phyloP scores from a whole-genome alignment of 768 basidiomycete species.

The Trametopsis cervina region DNA sequence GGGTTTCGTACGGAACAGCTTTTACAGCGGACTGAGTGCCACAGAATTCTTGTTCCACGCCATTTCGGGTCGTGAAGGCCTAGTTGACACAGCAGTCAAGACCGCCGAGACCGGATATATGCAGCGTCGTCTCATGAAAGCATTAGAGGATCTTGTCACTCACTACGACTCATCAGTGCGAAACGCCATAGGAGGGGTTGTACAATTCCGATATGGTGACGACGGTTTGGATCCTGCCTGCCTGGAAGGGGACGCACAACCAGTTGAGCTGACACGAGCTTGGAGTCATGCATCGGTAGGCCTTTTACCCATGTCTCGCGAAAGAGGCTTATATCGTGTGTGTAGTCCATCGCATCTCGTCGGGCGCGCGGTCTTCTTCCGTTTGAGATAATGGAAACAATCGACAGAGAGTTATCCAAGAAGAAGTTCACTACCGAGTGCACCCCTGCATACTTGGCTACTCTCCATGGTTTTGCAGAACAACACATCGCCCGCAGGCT shows the following conservation, averaged over 20 bases:
- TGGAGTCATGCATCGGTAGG: constrained; percentile 80
- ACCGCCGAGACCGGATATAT: constrained; percentile 99
- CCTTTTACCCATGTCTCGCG: constrained; percentile 10
- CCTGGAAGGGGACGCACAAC: constrained; percentile 91
- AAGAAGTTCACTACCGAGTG: constrained; percentile 64
- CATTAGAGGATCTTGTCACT: constrained; percentile 91
- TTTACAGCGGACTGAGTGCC: constrained; percentile 85
- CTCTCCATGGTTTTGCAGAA: constrained; percentile 64
- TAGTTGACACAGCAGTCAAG: constrained; percentile 99
- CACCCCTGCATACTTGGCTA: constrained; percentile 59
- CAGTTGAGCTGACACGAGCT: constrained; percentile 82
- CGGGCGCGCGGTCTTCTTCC: constrained; percentile 67
- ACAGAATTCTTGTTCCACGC: constrained; percentile 99
- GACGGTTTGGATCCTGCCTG: constrained; percentile 97
- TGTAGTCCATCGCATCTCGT: constrained; percentile 57
- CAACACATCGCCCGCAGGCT: constrained; percentile 60
- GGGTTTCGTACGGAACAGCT: constrained; percentile 97
- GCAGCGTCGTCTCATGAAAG: constrained; percentile 99
- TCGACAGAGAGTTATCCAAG: constrained; percentile 52
- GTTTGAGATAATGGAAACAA: constrained; percentile 75
- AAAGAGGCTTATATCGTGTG: neutral
- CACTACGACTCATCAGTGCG: constrained; percentile 96
- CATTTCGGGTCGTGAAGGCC: constrained; percentile 95
- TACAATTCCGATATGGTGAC: constrained; percentile 96
- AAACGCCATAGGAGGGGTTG: constrained; percentile 90